phyloP scores from a whole-genome alignment of 1,284 basidiomycete species.

The Sporisorium sorghi region DNA sequence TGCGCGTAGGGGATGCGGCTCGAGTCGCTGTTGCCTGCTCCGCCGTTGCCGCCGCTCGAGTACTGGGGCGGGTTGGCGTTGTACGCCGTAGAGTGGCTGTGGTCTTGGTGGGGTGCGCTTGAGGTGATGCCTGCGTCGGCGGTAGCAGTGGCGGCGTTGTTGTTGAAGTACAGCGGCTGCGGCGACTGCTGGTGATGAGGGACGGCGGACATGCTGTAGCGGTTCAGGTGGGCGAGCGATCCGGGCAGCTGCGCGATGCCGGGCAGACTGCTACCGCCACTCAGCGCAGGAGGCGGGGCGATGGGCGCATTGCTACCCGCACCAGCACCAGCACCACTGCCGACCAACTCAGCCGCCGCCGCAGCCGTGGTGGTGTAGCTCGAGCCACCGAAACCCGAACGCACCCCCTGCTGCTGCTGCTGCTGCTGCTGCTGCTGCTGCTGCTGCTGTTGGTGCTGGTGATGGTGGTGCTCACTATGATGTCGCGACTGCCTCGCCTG shows the following conservation, averaged over 20 bases:
- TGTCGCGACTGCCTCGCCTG: constrained; percentile 53
- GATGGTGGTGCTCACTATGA: too few relatives aligned
- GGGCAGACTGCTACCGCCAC: constrained; percentile 12
- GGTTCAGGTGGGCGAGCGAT: constrained; percentile 28
- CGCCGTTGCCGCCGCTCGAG: neutral
- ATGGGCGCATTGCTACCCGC: constrained; percentile 22
- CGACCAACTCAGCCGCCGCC: constrained; percentile 11
- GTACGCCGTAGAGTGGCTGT: constrained; percentile 18
- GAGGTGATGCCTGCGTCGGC: neutral
- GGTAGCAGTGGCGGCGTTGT: constrained; percentile 7
- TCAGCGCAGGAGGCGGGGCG: constrained; percentile 22
- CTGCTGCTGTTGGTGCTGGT: too few relatives aligned
- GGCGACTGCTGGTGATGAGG: constrained; percentile 1
- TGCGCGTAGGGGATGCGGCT: constrained; percentile 23
- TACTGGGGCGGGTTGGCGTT: constrained; percentile 25
- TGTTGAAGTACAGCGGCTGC: constrained; percentile 21
- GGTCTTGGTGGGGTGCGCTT: neutral
- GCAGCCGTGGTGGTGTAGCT: constrained; percentile 13
- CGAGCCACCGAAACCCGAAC: constrained; percentile 25
- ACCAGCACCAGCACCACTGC: constrained; percentile 10
- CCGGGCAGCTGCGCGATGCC: constrained; percentile 24
- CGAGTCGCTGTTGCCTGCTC: constrained; percentile 1
- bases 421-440: constrained; percentile 75
- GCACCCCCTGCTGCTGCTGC: constrained; percentile 27
- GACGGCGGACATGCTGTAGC: constrained; percentile 49